These are phyloP conservation scores for Aspergillus sojae DNA, from an alignment of 2,329 filamentous ascomycete species.

Conservation along the genomic window DNA sequence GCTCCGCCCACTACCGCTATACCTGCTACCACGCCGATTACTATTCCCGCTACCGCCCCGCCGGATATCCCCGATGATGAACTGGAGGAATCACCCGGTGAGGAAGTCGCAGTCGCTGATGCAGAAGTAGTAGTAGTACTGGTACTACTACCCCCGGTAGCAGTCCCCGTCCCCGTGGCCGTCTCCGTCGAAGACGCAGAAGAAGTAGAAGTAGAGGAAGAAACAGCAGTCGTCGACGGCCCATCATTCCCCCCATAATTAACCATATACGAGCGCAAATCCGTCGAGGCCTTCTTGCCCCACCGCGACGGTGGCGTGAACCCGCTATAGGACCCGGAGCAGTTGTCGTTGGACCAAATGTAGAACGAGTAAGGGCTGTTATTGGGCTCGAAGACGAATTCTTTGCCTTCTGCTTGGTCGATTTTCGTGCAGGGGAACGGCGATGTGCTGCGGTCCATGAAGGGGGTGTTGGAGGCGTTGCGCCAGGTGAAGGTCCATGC, in stretches of 20 bases:
- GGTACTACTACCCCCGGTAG: too few species aligned
- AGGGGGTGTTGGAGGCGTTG: constrained; percentile 2
- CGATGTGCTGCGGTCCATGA: not conserved
- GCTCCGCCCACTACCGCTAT: constrained; percentile 7
- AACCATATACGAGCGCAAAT: constrained; percentile 15
- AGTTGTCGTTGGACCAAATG: constrained; percentile 12
- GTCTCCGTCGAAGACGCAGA: not conserved
- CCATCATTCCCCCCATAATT: constrained; percentile 5
- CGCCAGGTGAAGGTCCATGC: constrained; percentile 19
- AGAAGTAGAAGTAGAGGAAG: not conserved
- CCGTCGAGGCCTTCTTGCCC: constrained; percentile 7
- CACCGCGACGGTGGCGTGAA: constrained; percentile 9
- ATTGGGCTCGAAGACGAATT: constrained; percentile 12
- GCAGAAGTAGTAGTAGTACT: not conserved
- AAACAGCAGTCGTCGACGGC: not conserved
- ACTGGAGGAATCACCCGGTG: not conserved
- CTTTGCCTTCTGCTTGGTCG: constrained; percentile 11
- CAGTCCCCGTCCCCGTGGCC: not conserved
- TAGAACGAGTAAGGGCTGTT: constrained; percentile 9
- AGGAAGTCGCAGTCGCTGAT: not conserved
- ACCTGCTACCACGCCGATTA: constrained; percentile 11
- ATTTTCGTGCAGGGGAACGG: constrained; percentile 10
- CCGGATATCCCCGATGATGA: not conserved
- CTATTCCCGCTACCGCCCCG: constrained; percentile 15
- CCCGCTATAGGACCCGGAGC: constrained; percentile 10